Evolutionary conservation across 2,329 filamentous ascomycete species (phyloP).

Genomic region (Knufia fluminis): DNA sequence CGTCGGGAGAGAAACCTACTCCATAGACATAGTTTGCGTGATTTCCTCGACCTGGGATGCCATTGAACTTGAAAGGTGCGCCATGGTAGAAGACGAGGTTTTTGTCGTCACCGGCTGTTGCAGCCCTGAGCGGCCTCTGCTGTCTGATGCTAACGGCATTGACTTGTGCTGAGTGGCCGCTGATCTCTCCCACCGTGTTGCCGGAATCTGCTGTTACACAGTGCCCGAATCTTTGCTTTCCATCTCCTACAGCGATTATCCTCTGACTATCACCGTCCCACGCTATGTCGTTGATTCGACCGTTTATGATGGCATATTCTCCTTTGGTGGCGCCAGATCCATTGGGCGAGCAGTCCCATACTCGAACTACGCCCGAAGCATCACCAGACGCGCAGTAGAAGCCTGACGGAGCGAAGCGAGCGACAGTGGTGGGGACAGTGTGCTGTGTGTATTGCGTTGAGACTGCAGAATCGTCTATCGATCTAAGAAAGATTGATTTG

Average conservation of each 20-base stretch:
- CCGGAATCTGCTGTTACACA: slow-evolving; percentile 93
- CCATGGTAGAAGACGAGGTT: slow-evolving; percentile 88
- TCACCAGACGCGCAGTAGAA: slow-evolving; percentile 95
- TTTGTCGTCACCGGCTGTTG: slow-evolving; percentile 83
- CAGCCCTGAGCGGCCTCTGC: slow-evolving; percentile 81
- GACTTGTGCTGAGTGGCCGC: slow-evolving; percentile 80
- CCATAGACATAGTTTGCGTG: slow-evolving; percentile 87
- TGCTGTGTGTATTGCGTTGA: slow-evolving; percentile 89
- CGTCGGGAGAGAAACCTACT: slow-evolving; percentile 83
- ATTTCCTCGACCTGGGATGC: slow-evolving; percentile 53
- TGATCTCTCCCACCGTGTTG: slow-evolving; percentile 90
- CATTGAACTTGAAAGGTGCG: slow-evolving; percentile 92
- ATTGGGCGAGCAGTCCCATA: slow-evolving; percentile 83
- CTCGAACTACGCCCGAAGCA: slow-evolving; percentile 68
- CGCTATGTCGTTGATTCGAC: slow-evolving; percentile 88
- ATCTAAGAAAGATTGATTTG: slow-evolving; percentile 93
- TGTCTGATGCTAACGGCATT: slow-evolving; percentile 85
- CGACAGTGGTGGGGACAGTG: slow-evolving; percentile 79
- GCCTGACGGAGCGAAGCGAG: slow-evolving; percentile 85
- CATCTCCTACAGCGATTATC: slow-evolving; percentile 91
- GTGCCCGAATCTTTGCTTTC: slow-evolving; percentile 84
- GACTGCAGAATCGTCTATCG: slow-evolving; percentile 77
- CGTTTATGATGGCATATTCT: slow-evolving; percentile 89
- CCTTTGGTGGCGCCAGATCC: slow-evolving; percentile 68
- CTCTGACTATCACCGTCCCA: slow-evolving; percentile 97